Evolutionary conservation across 345 rosid genomes (phyloP), one percentile per base, ranked within the genome.

Genomic region (Noccaea bulbosa): DNA sequence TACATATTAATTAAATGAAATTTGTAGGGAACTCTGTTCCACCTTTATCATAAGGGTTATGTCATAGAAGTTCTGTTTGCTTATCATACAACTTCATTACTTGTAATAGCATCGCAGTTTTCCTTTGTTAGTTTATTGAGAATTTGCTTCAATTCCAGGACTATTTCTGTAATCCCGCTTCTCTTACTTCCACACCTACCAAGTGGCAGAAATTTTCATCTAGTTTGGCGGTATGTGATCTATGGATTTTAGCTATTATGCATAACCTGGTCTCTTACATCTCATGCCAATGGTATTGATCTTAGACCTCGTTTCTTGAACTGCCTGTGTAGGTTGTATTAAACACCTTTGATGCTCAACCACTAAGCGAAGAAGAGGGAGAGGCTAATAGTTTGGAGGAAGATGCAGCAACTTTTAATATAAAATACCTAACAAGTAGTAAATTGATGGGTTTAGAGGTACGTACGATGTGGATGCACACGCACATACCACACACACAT

Each of bases 381-480:
- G 81, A 86, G 79, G 93, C 93, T 72, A 91, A 88, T 72, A 83
- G 81, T 76, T 82, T 94, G 85, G 98, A 91, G 89, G 98, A 89
- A 77, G 98, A 89, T 77, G 93, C 93, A 35, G 90, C 97, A 72
- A 83, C 88, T 56, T 94, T 88, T 61, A 88, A 86, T 80, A 94
- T 91, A 80, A 94, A 94, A 61, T 94, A 94, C 83, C 87, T 91
- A 56, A 94, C 99, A 24, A 94, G 99, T 84, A 91, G 98, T 81
- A 94, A 91, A 82, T 63, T 94, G 46, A 94, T 94, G 99, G 95
- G 98, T 56, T 85, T 94, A 85, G 99, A 94, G 90, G 99, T 87
- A 79, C 70, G 57, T 57, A 64, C 22, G 30, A 40, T 69, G 74
- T 35, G 54, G 62, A 43, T 35, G 40, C 12, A 16, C 43, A 32